Conservation (phyloP, 345 rosid genomes). For the Aquilaria sinensis region DNA sequence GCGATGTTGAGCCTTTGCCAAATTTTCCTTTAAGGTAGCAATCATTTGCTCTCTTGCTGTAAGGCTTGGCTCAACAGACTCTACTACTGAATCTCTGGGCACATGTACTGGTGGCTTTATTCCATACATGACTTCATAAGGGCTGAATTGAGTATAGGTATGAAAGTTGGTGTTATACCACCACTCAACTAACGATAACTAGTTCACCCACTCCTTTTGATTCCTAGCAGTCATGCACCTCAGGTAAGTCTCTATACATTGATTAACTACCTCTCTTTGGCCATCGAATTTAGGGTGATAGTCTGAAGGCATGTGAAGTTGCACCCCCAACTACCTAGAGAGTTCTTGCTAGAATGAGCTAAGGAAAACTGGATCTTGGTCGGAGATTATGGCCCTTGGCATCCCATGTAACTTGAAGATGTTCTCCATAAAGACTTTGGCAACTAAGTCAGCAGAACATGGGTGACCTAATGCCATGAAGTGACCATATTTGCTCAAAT, state of each 20-base stretch:
- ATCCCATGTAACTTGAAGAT: not conserved
- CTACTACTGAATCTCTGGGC: not conserved
- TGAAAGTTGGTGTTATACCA: not conserved
- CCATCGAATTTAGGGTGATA: not conserved
- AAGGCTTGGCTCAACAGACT: not conserved
- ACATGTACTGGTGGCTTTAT: not conserved
- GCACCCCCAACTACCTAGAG: not conserved
- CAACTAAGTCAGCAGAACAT: not conserved
- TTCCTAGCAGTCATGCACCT: not conserved
- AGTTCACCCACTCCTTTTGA: not conserved
- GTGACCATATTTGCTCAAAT: not conserved
- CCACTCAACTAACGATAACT: not conserved
- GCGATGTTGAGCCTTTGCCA: not conserved
- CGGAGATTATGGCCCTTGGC: not conserved
- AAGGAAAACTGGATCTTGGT: not conserved
- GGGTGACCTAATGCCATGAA: not conserved
- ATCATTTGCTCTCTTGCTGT: not conserved
- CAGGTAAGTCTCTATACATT: not conserved
- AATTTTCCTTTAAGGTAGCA: not conserved
- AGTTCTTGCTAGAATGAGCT: not conserved
- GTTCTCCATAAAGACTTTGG: not conserved
- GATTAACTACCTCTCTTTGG: not conserved
- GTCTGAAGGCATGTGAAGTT: not conserved
- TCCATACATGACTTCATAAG: not conserved
- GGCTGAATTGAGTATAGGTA: not conserved